Conservation (phyloP, 73 alveolate genomes). For the Breviolum minutum region DNA sequence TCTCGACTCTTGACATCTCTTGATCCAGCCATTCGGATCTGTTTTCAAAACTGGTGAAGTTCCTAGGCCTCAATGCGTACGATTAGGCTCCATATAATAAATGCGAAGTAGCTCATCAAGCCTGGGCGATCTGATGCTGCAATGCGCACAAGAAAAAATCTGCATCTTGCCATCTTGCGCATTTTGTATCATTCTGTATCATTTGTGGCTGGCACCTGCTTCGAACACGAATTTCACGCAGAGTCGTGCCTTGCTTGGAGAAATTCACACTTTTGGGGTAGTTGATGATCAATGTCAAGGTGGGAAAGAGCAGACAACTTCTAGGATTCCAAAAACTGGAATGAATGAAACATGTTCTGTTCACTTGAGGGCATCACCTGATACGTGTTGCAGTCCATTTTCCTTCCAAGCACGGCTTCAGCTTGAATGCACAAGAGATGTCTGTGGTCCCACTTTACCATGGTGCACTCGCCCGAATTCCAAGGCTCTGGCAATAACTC, state of each 20-base stretch:
- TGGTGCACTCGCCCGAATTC: not conserved
- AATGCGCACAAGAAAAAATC: not conserved
- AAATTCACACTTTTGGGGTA: not conserved
- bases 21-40: too few relatives aligned
- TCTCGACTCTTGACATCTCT: too few relatives aligned
- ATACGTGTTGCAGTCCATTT: slow-evolving; percentile 65
- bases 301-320: too few relatives aligned
- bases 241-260: not conserved
- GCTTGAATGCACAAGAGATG: not conserved
- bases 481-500: slow-evolving; percentile 14
- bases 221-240: not conserved
- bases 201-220: not conserved
- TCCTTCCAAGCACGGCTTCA: slow-evolving; percentile 1
- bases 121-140: not conserved
- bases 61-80: slow-evolving; percentile 57
- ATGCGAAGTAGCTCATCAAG: slow-evolving; percentile 84
- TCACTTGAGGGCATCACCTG: slow-evolving; percentile 30
- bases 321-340: too few relatives aligned
- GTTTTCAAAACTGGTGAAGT: too few relatives aligned
- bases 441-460: not conserved
- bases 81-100: slow-evolving; percentile 65
- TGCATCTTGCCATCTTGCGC: not conserved
- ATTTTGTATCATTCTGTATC: too few relatives aligned
- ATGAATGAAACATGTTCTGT: too few relatives aligned
- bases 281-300: too few relatives aligned